Base-by-base conservation (phyloP, 2,329 filamentous ascomycete genomes). In the Colletotrichum australisinense region DNA sequence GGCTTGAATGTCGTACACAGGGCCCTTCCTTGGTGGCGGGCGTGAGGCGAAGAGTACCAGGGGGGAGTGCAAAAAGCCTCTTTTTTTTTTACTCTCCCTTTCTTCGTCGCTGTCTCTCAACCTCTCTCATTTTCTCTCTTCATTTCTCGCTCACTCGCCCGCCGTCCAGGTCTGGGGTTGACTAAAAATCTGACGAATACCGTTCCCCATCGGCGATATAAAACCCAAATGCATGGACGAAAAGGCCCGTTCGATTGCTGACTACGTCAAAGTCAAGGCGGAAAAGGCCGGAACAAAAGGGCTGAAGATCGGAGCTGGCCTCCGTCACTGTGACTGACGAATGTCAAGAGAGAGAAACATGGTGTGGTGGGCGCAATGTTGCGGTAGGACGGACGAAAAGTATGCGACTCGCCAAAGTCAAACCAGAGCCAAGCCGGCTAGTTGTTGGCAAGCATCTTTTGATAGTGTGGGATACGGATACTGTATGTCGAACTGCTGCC, bases 231-330 rank as follows among this genome's bases (percentile, higher is more conserved):
- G 22, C 38, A 19, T 59, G 55, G 38, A 71, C 69, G 63, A 49
- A 62, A 38, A 57, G 32, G 56, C 56, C 26, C 62, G 67, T 70
- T 55, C 42, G 55, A 58, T n/a, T n/a, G 46, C 52, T 46, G n/a
- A 57, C 62, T 71, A 67, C 49, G 63, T 67, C 46, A 67, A 57
- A 22, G n/a, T 67, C 46, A 67, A 57, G 52, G n/a, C 49, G 57
- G 63, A 71, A 55, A 14, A 49, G 46, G 24, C 63, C 32, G 69
- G 65, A 24, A 26, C 11, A 35, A 12, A n/a, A 14, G 58, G n/a
- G 67, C 30, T 32, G 30, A 42, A 69, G n/a, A 42, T 24, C 53
- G 30, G 52, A 63, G 65, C 59, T n/a, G 26, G 24, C 11, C 69
- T 58, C 58, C 59, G 65, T 64, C 38, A 38, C 58, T 12, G 49